Evolutionary conservation across 2,329 filamentous ascomycete species (phyloP), one percentile per base, ranked within the genome.

Genomic region (Bipolaris zeicola): DNA sequence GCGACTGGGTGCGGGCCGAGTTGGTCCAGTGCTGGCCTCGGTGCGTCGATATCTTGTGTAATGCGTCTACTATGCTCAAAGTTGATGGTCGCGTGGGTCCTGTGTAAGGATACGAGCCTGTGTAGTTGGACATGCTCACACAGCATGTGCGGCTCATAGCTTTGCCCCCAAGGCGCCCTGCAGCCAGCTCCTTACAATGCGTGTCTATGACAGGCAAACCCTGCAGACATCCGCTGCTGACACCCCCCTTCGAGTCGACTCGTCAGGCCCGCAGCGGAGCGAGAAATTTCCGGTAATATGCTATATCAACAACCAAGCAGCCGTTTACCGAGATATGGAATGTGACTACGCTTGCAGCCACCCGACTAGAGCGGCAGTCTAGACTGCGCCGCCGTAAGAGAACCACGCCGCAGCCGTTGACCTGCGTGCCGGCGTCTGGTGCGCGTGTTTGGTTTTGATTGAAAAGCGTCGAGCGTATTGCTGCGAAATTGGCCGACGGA

Each of bases 1-100:
- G 66, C 70, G 66, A 69, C 69, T 74, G 72, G 71, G 71, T 69
- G 60, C 70, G 72, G 70, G 51, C 69, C 71, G 70, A 70, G 64
- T 55, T 67, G 64, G 60, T 63, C 65, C 66, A 62, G 61, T 63
- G 60, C 64, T 60, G 62, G 47, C 63, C 61, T 48, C 47, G 58
- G 55, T 55, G 45, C 42, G 43, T 36, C 43, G 42, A 53, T 44
- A 48, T 55, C 31, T 33, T 28, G 28, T 31, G 28, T 31, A 31
- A 31, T 38, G 39, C 48, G 42, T 54, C 48, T 8, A 59, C 44
- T 58, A 20, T 34, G 46, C 51, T 50, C 50, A 34, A 39, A 49
- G 53, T 54, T 52, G 51, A 24, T 57, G 39, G 22, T 47, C 20
- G 11, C 20, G 18, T 50, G n/a, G 44, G 53, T 47, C 47, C 43